Evolutionary conservation across 495 filamentous ascomycete species (phyloP), one percentile per base, ranked within the genome.

Genomic region (Hypoxylon cercidicola): DNA sequence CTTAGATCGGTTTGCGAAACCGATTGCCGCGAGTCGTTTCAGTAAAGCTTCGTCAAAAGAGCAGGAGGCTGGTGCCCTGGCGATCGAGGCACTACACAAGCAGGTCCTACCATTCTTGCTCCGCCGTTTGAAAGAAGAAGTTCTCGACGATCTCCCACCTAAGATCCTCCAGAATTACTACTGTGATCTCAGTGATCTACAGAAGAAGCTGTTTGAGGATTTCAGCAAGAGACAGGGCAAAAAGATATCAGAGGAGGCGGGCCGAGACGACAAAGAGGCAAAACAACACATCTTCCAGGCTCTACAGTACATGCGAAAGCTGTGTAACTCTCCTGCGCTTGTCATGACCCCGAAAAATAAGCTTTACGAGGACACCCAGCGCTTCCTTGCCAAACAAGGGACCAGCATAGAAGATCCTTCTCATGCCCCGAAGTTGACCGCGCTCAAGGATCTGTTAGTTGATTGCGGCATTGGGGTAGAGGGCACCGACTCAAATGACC

Each of bases 151-250:
- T 66, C 84, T 99, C 41, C 95, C 95, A 4, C 95, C 95, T 11
- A 99, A 99, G 85, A 99, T 99, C 70, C 84, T 99, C 16, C 95
- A 99, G 70, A 99, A 99, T 75, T 99, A 99, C 81, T 99, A 99
- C 80, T 99, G 95, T 75, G 95, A 99, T 74, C 93, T 97, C 23
- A 96, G 92, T 75, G 95, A 97, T 25, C 80, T 99, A 21, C 95
- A 99, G 75, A 91, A 88, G 79, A 93, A 89, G 75, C 86, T 99
- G 2, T 98, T 97, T 69, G 95, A 98, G 43, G 93, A 97, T 72
- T 98, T 99, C 79, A 89, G 86, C 21, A 95, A 93, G 84, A 93
- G 91, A 66, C 93, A 98, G 72, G 87, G 92, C 64, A 93, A 91
- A 72, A 87, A 89, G 39, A 82, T 99, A 23, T 82, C 86, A 11